These are phyloP conservation scores for Ophiostoma triangulosporum DNA, from an alignment of 2,329 filamentous ascomycete genomes.

Conservation along the genomic window DNA sequence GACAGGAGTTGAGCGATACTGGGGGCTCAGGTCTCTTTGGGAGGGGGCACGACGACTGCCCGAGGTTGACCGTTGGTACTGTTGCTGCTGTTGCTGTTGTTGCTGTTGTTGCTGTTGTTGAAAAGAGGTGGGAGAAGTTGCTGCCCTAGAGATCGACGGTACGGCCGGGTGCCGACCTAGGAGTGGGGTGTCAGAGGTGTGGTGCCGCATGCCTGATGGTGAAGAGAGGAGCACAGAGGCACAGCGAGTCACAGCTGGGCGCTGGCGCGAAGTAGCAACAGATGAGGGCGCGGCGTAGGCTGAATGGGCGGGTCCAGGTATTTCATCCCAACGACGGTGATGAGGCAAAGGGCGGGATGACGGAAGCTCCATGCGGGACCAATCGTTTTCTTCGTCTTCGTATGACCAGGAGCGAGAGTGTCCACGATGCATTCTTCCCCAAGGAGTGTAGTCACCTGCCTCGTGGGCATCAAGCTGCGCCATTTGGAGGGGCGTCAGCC, in stretches of 20 bases:
- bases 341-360: constrained; percentile 19
- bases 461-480: constrained; percentile 18
- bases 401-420: constrained; percentile 13
- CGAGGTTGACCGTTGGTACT: constrained; percentile 11
- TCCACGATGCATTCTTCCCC: constrained; percentile 16
- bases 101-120: constrained; percentile 12
- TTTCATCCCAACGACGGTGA: constrained; percentile 17
- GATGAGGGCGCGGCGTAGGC: constrained; percentile 13
- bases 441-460: constrained; percentile 14
- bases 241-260: constrained; percentile 11
- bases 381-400: constrained; percentile 17
- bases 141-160: constrained; percentile 10
- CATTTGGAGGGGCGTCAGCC: constrained; percentile 22
- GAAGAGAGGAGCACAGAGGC: constrained; percentile 15
- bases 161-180: constrained; percentile 15
- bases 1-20: constrained; percentile 25
- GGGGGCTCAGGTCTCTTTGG: constrained; percentile 20
- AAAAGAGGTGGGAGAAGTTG: constrained; percentile 8
- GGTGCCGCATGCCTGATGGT: constrained; percentile 18
- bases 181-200: constrained; percentile 19
- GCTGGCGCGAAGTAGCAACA: constrained; percentile 6
- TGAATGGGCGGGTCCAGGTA: constrained; percentile 16
- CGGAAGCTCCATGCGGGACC: constrained; percentile 17
- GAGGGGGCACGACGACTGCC: constrained; percentile 19
- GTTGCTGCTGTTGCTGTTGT: constrained; percentile 12